phyloP scores from a whole-genome alignment of 2,329 filamentous ascomycete species.

The Curvularia hawaiiensis region DNA sequence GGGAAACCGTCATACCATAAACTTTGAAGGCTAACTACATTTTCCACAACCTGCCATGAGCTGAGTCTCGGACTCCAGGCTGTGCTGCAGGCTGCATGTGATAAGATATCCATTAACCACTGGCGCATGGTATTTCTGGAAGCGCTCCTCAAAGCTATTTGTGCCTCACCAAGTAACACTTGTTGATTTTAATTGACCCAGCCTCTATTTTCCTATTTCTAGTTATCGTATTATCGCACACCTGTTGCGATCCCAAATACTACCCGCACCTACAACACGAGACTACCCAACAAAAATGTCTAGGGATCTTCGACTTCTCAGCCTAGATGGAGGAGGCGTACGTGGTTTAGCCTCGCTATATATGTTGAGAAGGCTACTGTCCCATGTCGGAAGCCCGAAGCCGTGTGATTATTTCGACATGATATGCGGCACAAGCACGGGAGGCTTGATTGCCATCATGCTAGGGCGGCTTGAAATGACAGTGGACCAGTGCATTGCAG shows the following conservation, averaged over 20 bases:
- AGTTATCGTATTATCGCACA: not conserved
- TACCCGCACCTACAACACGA: not conserved
- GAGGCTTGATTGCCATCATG: constrained; percentile 26
- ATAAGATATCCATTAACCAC: not conserved
- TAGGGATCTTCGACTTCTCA: constrained; percentile 10
- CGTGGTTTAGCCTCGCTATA: constrained; percentile 13
- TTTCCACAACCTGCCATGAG: not conserved
- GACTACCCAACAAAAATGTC: not conserved
- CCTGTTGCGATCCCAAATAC: not conserved
- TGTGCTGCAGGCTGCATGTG: not conserved
- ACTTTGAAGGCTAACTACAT: not conserved
- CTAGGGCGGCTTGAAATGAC: constrained; percentile 24
- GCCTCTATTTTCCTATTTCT: not conserved
- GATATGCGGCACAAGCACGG: constrained; percentile 30
- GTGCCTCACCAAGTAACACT: not conserved
- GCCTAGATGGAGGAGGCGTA: constrained; percentile 15
- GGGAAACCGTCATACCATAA: not conserved
- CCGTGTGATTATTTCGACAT: constrained; percentile 25
- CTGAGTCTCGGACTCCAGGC: not conserved
- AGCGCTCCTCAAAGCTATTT: not conserved
- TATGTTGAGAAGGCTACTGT: constrained; percentile 11
- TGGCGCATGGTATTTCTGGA: not conserved
- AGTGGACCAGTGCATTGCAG: constrained; percentile 20
- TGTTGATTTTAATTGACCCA: not conserved
- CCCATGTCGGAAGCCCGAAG: constrained; percentile 15